Evolutionary conservation across 441 rosid species (phyloP).

Genomic region (Jatropha multifida): DNA sequence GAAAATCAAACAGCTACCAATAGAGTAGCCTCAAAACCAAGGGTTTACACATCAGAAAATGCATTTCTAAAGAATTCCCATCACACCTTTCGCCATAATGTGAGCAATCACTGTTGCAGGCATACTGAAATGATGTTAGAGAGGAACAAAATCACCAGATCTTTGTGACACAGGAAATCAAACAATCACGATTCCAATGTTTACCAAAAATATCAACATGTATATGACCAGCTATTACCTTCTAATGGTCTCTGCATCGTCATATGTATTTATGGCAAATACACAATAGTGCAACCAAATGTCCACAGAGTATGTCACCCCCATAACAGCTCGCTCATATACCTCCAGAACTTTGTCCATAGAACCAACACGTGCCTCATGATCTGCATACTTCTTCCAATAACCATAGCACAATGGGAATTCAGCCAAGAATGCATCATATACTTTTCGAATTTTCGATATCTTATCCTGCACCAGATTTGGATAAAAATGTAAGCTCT

Average conservation of each 20-base stretch:
- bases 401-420: constrained; percentile 98
- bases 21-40: constrained; percentile 38
- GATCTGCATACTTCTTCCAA: constrained; percentile 99
- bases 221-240: constrained; percentile 55
- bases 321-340: constrained; percentile 88
- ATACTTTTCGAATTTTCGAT: constrained; percentile 75
- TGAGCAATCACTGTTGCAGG: constrained; percentile 67
- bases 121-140: constrained; percentile 69
- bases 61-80: constrained; percentile 54
- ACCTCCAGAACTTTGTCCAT: constrained; percentile 97
- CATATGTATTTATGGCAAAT: constrained; percentile 86
- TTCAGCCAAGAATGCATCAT: constrained; percentile 90
- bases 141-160: constrained; percentile 41
- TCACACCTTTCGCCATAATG: constrained; percentile 66
- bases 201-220: constrained; percentile 27
- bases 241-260: constrained; percentile 92
- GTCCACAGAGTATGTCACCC: constrained; percentile 95
- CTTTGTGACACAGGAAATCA: constrained; percentile 34
- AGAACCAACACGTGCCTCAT: constrained; percentile 81
- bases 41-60: constrained; percentile 35
- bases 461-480: constrained; percentile 68
- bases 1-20: constrained; percentile 33
- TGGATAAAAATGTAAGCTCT: constrained; percentile 18
- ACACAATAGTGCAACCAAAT: constrained; percentile 91
- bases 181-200: constrained; percentile 29